Conservation (phyloP, 306 rosid species). For the Cicer judaicum region DNA sequence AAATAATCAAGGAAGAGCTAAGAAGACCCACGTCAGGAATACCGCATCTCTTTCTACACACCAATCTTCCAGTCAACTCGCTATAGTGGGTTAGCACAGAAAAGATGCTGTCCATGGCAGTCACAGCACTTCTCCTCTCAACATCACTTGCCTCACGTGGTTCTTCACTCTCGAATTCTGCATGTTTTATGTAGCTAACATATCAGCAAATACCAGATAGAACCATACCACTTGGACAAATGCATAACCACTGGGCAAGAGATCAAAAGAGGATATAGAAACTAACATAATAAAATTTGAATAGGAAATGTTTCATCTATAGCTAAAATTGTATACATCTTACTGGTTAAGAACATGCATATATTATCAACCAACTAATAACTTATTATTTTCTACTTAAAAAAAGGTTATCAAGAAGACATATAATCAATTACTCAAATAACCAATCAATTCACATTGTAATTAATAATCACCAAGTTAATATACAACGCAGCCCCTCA, state of each 20-base stretch:
- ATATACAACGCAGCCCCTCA: not conserved
- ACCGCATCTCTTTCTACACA: slow-evolving; percentile 78
- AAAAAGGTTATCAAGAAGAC: not conserved
- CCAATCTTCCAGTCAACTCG: slow-evolving; percentile 72
- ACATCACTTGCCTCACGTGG: slow-evolving; percentile 77
- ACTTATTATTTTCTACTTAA: not conserved
- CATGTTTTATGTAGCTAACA: slow-evolving; percentile 38
- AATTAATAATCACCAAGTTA: not conserved
- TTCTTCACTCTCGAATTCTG: slow-evolving; percentile 69
- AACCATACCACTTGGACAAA: slow-evolving; percentile 33
- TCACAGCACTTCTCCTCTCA: slow-evolving; percentile 69
- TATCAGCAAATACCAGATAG: slow-evolving; percentile 40
- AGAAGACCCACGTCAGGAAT: slow-evolving; percentile 65
- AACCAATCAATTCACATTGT: slow-evolving; percentile 11
- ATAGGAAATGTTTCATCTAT: not conserved
- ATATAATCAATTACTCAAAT: not conserved
- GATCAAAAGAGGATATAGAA: slow-evolving; percentile 1
- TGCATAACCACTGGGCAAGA: slow-evolving; percentile 7
- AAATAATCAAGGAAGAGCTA: slow-evolving; percentile 84
- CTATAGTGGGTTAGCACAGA: slow-evolving; percentile 83
- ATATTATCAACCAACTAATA: slow-evolving; percentile 10
- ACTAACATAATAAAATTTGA: slow-evolving; percentile 10
- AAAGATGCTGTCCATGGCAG: slow-evolving; percentile 66
- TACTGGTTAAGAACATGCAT: not conserved
- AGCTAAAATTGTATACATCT: not conserved